These are phyloP conservation scores for Cytospora leucostoma DNA, from an alignment of 2,329 filamentous ascomycete species.

Conservation along the genomic window DNA sequence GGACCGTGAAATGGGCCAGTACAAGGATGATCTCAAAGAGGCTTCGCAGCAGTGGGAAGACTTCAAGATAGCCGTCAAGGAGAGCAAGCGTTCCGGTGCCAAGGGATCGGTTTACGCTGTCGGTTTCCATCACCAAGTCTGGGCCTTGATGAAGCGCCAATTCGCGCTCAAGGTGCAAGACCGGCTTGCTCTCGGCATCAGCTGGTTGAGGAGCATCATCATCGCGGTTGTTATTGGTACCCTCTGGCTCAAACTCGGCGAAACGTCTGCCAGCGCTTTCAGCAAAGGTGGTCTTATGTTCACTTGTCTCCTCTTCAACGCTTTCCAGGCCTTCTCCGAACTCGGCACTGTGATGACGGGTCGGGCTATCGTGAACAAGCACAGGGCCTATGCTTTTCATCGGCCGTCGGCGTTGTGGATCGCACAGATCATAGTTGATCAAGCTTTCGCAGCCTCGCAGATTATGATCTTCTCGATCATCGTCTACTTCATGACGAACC, in stretches of 20 bases:
- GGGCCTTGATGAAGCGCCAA: slow-evolving; percentile 80
- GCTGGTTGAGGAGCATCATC: slow-evolving; percentile 68
- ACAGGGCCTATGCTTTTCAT: slow-evolving; percentile 81
- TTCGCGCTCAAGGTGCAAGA: slow-evolving; percentile 87
- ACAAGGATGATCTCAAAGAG: slow-evolving; percentile 63
- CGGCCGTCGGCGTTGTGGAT: slow-evolving; percentile 81
- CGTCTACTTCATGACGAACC: slow-evolving; percentile 76
- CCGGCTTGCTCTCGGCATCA: slow-evolving; percentile 72
- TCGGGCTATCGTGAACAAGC: slow-evolving; percentile 78
- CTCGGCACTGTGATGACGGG: slow-evolving; percentile 74
- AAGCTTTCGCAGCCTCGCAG: slow-evolving; percentile 69
- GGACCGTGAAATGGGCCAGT: slow-evolving; percentile 66
- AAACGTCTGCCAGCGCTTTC: slow-evolving; percentile 71
- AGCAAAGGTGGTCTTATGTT: slow-evolving; percentile 81
- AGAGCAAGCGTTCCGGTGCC: slow-evolving; percentile 76
- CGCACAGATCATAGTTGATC: slow-evolving; percentile 78
- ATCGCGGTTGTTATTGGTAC: slow-evolving; percentile 80
- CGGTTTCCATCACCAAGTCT: slow-evolving; percentile 80
- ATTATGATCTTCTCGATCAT: slow-evolving; percentile 74
- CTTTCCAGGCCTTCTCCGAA: slow-evolving; percentile 84
- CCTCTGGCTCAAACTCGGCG: slow-evolving; percentile 71
- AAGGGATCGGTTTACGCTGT: slow-evolving; percentile 79
- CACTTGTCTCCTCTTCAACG: slow-evolving; percentile 78
- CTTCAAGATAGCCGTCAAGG: slow-evolving; percentile 72
- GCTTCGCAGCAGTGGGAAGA: slow-evolving; percentile 72